phyloP scores from a whole-genome alignment of 352 stramenopile genomes.

The Pythium oligandrum region DNA sequence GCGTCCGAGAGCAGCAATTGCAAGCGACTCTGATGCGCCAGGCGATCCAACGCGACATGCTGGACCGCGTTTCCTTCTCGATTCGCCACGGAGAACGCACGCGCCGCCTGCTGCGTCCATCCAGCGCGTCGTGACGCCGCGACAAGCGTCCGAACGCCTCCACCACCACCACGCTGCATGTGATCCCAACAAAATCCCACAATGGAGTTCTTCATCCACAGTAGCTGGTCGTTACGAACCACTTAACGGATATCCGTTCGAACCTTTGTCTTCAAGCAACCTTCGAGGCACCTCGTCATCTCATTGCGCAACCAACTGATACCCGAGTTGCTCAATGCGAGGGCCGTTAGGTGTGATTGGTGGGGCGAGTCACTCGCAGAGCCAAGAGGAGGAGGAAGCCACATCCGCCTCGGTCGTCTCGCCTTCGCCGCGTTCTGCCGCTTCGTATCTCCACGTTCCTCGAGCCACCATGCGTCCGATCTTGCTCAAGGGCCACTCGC shows the following conservation, averaged over 20 bases:
- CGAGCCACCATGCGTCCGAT: slow-evolving; percentile 90
- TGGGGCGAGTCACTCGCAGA: slow-evolving; percentile 7
- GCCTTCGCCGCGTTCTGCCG: not conserved
- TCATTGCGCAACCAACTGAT: slow-evolving; percentile 8
- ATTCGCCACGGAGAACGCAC: not conserved
- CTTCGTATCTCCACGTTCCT: not conserved
- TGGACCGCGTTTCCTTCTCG: slow-evolving; percentile 9
- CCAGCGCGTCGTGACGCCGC: not conserved
- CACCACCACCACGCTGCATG: no score
- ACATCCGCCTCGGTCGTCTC: no score
- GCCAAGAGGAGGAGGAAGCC: no score
- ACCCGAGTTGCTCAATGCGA: slow-evolving; percentile 8
- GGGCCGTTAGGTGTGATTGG: slow-evolving; percentile 14
- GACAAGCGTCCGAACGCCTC: no score
- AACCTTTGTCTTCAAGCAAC: slow-evolving; percentile 5
- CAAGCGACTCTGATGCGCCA: slow-evolving; percentile 38
- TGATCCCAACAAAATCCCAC: no score
- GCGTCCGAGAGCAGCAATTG: slow-evolving; percentile 36
- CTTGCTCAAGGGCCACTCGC: slow-evolving; percentile 98
- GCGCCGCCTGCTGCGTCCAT: not conserved
- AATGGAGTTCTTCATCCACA: no score
- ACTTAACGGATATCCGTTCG: no score
- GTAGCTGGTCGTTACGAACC: no score
- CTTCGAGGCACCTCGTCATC: slow-evolving; percentile 5
- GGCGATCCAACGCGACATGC: slow-evolving; percentile 25